Percentiles rank a stretch among this genome's conserved stretches.
These are phyloP conservation scores for Exserohilum rostratum DNA, from an alignment of 2,329 filamentous ascomycete genomes.

Conservation along the genomic window DNA sequence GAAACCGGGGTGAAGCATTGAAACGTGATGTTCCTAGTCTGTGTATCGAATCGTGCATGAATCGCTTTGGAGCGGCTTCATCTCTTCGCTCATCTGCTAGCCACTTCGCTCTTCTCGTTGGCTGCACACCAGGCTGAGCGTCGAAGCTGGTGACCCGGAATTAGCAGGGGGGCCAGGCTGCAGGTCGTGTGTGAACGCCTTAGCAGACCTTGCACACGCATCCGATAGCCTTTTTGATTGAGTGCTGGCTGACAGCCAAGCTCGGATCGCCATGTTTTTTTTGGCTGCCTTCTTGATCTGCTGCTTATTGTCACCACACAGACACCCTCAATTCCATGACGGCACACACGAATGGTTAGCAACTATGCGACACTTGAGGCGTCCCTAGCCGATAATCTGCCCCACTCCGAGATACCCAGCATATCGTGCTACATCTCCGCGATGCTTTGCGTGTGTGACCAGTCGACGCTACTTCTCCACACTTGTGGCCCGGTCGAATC, in stretches of 20 bases:
- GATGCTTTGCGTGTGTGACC: constrained; percentile 25
- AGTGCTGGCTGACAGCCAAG: constrained; percentile 30
- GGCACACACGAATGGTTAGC: constrained; percentile 31
- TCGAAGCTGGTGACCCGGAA: constrained; percentile 31
- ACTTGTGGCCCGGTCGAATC: constrained; percentile 8
- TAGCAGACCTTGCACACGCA: constrained; percentile 20
- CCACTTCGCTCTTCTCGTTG: constrained; percentile 30
- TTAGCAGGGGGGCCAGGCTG: constrained; percentile 35
- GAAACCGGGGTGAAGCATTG: constrained; percentile 34
- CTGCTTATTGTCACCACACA: constrained; percentile 36
- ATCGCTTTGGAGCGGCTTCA: constrained; percentile 30
- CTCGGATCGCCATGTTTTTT: constrained; percentile 22
- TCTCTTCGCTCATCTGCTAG: constrained; percentile 21
- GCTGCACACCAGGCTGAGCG: constrained; percentile 27
- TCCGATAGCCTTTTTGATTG: constrained; percentile 33
- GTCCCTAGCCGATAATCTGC: constrained; percentile 32
- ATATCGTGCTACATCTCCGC: constrained; percentile 26
- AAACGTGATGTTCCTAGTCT: constrained; percentile 30
- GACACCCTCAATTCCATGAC: constrained; percentile 38
- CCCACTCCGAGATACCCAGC: constrained; percentile 34
- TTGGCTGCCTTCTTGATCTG: constrained; percentile 26
- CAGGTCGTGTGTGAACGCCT: constrained; percentile 7
- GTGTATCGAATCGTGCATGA: constrained; percentile 32
- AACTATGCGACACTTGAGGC: constrained; percentile 34
- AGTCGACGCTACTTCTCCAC: constrained; percentile 18